Evolutionary conservation across 1,284 basidiomycete species (phyloP).

Genomic region (Moesziomyces parantarcticus): DNA sequence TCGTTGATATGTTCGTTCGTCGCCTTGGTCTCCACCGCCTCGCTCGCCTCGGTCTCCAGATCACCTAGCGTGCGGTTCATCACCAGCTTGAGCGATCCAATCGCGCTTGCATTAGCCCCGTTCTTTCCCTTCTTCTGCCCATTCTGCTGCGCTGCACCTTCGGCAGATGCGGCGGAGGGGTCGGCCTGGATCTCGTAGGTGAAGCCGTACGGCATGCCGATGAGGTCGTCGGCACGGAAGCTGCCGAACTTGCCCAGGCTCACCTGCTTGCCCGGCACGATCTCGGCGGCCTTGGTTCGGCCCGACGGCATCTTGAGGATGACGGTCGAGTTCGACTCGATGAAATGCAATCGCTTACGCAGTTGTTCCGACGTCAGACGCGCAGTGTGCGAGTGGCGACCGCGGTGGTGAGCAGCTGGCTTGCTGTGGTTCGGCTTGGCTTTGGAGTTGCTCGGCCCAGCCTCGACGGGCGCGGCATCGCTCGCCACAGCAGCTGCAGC

Average conservation of each 20-base stretch:
- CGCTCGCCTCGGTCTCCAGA: slow-evolving; percentile 35
- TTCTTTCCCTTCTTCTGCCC: slow-evolving; percentile 14
- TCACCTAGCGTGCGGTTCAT: slow-evolving; percentile 53
- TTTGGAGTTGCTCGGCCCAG: slow-evolving; percentile 18
- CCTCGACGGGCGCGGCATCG: slow-evolving; percentile 1
- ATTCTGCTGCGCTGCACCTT: slow-evolving; percentile 5
- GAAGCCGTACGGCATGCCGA: slow-evolving; percentile 65
- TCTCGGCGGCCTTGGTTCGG: slow-evolving; percentile 57
- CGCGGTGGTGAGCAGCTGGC: slow-evolving; percentile 16
- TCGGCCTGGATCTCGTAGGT: slow-evolving; percentile 63
- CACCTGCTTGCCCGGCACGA: slow-evolving; percentile 55
- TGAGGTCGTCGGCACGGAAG: slow-evolving; percentile 63
- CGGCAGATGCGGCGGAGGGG: background rate
- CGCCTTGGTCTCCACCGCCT: slow-evolving; percentile 60
- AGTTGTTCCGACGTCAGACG: slow-evolving; percentile 46
- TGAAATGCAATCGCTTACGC: slow-evolving; percentile 46
- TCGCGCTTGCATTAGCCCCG: background rate
- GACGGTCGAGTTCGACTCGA: slow-evolving; percentile 42
- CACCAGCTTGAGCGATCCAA: slow-evolving; percentile 32
- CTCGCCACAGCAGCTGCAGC: background rate
- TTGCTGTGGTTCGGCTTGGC: slow-evolving; percentile 6
- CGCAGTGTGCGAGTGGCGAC: slow-evolving; percentile 18
- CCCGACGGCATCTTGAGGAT: slow-evolving; percentile 61
- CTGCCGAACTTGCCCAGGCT: slow-evolving; percentile 67
- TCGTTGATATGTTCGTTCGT: slow-evolving; percentile 68